phyloP scores from a whole-genome alignment of 495 filamentous ascomycete genomes.

The Echria macrotheca region DNA sequence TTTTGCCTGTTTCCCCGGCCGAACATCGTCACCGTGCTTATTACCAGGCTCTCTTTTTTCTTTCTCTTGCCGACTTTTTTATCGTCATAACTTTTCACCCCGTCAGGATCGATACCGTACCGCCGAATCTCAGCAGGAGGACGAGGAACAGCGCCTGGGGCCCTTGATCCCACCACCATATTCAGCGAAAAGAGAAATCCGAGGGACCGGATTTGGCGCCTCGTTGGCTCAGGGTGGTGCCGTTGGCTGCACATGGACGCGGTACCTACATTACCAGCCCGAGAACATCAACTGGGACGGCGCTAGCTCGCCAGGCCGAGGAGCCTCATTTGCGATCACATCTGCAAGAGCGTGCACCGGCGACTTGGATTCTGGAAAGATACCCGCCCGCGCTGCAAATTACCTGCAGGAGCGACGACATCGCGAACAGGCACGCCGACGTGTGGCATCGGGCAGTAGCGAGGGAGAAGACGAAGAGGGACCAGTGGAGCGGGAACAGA shows the following conservation, averaged over 20 bases:
- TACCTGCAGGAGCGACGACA: constrained; percentile 8
- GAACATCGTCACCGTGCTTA: neutral
- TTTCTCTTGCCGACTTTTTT: neutral
- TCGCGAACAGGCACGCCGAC: neutral
- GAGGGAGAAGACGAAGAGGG: too few species aligned
- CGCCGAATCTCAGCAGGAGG: too few species aligned
- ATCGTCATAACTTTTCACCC: neutral
- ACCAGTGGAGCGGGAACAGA: too few species aligned
- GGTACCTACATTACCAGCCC: constrained; percentile 17
- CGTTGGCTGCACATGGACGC: constrained; percentile 22
- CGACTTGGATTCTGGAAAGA: constrained; percentile 1
- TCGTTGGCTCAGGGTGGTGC: constrained; percentile 21
- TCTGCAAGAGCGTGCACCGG: too few species aligned
- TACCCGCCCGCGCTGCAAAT: constrained; percentile 14
- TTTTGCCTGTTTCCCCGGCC: neutral
- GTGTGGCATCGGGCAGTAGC: too few species aligned
- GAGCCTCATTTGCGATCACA: constrained; percentile 11
- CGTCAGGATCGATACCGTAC: too few species aligned
- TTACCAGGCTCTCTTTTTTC: neutral
- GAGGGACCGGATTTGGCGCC: constrained; percentile 18
- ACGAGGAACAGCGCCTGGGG: too few species aligned
- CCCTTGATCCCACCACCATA: neutral
- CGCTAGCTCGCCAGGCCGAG: constrained; percentile 8
- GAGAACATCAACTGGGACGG: constrained; percentile 16
- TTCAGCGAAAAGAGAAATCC: constrained; percentile 14